A percentile compares a stretch with the other conserved stretches of the same genome.
These are phyloP conservation scores for Citeromyces hawaiiensis DNA, from an alignment of 1,139 yeast species.

Conservation along the genomic window DNA sequence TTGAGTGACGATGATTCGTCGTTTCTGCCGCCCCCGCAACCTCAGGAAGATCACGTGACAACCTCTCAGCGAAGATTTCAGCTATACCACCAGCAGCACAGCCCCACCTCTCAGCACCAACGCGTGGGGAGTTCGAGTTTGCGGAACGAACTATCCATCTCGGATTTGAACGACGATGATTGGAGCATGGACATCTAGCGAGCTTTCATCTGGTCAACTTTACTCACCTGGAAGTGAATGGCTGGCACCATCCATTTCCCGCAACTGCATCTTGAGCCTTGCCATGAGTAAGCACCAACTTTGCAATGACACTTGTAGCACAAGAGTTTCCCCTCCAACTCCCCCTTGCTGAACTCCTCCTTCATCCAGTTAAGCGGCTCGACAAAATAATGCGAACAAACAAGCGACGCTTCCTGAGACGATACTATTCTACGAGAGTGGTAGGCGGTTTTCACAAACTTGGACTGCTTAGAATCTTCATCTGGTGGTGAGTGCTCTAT, in stretches of 20 bases:
- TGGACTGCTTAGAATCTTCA: constrained; percentile 45
- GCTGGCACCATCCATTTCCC: constrained; percentile 97
- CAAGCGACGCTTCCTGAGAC: constrained; percentile 36
- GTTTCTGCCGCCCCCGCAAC: neutral
- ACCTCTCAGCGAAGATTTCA: neutral
- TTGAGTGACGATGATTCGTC: constrained; percentile 2
- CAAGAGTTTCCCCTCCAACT: constrained; percentile 70
- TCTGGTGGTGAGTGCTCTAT: constrained; percentile 55
- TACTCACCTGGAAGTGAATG: constrained; percentile 65
- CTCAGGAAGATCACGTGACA: neutral
- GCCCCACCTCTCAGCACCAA: neutral
- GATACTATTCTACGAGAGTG: constrained; percentile 44
- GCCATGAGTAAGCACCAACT: constrained; percentile 90
- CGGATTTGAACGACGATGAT: neutral
- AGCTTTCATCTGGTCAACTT: constrained; percentile 51
- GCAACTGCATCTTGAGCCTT: constrained; percentile 88
- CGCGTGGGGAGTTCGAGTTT: neutral
- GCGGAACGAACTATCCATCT: neutral
- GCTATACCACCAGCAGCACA: neutral
- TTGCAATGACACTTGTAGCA: constrained; percentile 82
- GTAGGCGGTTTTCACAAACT: constrained; percentile 47
- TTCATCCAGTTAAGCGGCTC: constrained; percentile 95
- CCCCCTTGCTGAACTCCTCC: constrained; percentile 49
- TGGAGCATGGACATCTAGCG: neutral
- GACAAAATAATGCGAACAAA: constrained; percentile 74